Base-by-base conservation (phyloP, 202 grass and related monocot genomes). In the Panicum virgatum region DNA sequence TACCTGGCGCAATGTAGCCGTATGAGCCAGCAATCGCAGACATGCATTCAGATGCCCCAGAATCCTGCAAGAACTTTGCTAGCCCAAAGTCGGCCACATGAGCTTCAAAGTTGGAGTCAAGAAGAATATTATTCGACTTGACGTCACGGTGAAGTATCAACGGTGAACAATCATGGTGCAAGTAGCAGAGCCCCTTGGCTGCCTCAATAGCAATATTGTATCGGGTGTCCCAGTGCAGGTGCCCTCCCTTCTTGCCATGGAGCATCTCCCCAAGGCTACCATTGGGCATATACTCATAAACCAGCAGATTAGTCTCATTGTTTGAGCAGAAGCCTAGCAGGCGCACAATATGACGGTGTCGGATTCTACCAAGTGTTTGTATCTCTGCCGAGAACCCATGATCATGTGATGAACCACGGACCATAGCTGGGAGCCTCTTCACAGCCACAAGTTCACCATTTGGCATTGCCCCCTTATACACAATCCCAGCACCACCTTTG, bases 1-100 rank as follows among this genome's bases (percentile, higher is more conserved):
- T 96, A 99, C 96, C 96, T 87, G 96, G 96, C 50, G 96, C 96
- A 60, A 99, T 99, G 81, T 99, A 99, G 16, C 96, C 96, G 57
- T 99, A 99, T 22, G 96, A 99, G 32, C 96, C 96, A 36, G 96
- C 96, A 30, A 99, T 94, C 14, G 93, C 96, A 0, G 96, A 99
- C 96, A 99, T 99, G 83, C 96, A 99, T 74, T 99, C 96, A 34
- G 96, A 99, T 23, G 96, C 81, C 15, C 93, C 96, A 0, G 91
- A 87, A 27, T 99, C 91, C 84, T 93, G 92, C 80, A 92, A 54
- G 81, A 89, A 86, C 61, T 89, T 92, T 9, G 90, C 86, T 64
- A 92, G 64, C 36, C 90, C 90, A 0, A 92, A 92, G 72, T 92
- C 90, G 7, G 90, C 90, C 25, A 92, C 87, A 84, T 89, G 86